Conservation (phyloP, 2,329 filamentous ascomycete genomes). For the Monosporascus sp. region DNA sequence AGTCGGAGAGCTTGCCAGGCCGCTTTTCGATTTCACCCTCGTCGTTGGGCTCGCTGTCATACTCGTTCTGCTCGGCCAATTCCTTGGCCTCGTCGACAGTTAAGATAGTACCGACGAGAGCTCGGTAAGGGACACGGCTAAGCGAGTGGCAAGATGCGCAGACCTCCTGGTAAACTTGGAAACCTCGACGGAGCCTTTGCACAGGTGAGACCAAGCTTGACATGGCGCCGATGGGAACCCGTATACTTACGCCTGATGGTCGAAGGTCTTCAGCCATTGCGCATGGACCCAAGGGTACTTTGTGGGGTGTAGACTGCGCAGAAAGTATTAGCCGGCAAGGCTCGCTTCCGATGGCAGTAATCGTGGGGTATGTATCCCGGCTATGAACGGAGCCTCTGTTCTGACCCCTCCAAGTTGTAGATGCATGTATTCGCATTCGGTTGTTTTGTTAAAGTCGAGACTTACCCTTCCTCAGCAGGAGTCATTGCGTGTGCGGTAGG, state of each 20-base stretch:
- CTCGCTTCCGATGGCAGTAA: conserved; percentile 7
- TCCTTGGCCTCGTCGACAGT: conserved; percentile 98
- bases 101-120: conserved; percentile 83
- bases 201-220: conserved; percentile 37
- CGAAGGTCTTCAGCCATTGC: conserved; percentile 91
- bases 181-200: conserved; percentile 91
- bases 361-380: background rate
- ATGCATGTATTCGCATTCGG: background rate
- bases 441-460: conserved; percentile 28
- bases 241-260: conserved; percentile 82
- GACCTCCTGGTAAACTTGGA: conserved; percentile 98
- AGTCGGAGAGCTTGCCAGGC: conserved; percentile 96
- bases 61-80: conserved; percentile 96
- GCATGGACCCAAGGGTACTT: conserved; percentile 94
- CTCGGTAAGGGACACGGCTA: conserved; percentile 85
- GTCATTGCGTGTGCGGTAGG: conserved; percentile 83
- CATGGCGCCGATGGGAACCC: conserved; percentile 2
- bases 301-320: conserved; percentile 75
- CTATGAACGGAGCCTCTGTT: conserved; percentile 5
- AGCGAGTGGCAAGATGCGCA: conserved; percentile 98
- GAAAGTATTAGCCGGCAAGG: conserved; percentile 11
- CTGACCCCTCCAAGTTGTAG: conserved; percentile 2
- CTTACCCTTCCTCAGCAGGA: conserved; percentile 96
- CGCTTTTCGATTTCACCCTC: conserved; percentile 98
- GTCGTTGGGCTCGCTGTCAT: conserved; percentile 96